phyloP scores from a whole-genome alignment of 306 rosid genomes.

The Casuarina glauca region DNA sequence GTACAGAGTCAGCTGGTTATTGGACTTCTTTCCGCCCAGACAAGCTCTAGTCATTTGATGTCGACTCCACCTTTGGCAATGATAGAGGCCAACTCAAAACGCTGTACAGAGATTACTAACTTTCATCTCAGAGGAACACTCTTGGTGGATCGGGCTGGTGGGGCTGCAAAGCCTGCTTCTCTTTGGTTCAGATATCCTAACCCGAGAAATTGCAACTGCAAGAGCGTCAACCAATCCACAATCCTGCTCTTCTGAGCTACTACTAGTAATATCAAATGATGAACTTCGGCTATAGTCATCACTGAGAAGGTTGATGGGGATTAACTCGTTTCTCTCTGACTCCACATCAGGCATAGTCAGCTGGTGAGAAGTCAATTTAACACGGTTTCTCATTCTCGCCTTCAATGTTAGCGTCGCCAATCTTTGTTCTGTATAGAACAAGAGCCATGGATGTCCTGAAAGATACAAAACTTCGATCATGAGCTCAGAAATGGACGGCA shows the following conservation, averaged over 20 bases:
- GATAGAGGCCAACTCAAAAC: conserved; percentile 45
- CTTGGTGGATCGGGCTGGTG: conserved; percentile 79
- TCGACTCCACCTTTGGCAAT: neutral
- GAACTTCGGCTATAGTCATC: conserved; percentile 40
- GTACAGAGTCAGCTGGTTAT: conserved; percentile 1
- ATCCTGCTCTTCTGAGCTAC: conserved; percentile 62
- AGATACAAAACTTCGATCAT: conserved; percentile 5
- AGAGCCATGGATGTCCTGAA: conserved; percentile 97
- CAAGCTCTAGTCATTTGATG: neutral
- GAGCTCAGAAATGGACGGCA: neutral
- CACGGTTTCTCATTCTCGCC: conserved; percentile 51
- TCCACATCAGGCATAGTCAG: conserved; percentile 42
- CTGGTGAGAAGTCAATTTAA: conserved; percentile 41
- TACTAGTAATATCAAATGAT: conserved; percentile 50
- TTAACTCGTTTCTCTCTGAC: conserved; percentile 44
- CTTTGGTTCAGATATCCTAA: conserved; percentile 95
- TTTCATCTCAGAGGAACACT: conserved; percentile 92
- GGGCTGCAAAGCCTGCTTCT: conserved; percentile 88
- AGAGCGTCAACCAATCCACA: conserved; percentile 81
- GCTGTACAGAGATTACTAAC: conserved; percentile 97
- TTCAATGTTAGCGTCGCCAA: conserved; percentile 57
- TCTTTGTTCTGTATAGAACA: conserved; percentile 73
- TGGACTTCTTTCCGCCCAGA: neutral
- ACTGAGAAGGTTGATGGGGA: conserved; percentile 34
- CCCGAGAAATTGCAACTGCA: conserved; percentile 85